Conservation (phyloP, 1,139 yeast species). For the Suhomyces guaymorum region DNA sequence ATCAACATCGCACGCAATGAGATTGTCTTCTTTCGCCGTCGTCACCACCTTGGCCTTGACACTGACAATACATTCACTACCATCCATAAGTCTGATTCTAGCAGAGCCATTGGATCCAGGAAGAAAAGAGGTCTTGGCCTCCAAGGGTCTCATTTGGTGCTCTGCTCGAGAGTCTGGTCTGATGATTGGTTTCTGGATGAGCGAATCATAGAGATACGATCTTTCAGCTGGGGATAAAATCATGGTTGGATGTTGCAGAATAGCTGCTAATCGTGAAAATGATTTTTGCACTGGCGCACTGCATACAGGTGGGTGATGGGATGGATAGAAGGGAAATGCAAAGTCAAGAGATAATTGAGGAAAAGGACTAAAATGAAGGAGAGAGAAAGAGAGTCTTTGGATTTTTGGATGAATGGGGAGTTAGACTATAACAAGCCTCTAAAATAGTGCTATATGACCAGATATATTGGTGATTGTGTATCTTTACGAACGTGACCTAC, state of each 20-base stretch:
- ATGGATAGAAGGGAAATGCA: no score
- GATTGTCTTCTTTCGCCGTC: constrained; percentile 38
- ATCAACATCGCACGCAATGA: constrained; percentile 77
- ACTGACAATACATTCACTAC: constrained; percentile 90
- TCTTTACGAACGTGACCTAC: no score
- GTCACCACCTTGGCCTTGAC: constrained; percentile 83
- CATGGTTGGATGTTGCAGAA: constrained; percentile 36
- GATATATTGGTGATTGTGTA: neutral
- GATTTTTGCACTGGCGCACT: constrained; percentile 1
- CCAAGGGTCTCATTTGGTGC: constrained; percentile 80
- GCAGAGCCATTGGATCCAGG: constrained; percentile 93
- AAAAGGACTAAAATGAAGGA: no score
- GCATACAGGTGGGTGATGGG: constrained; percentile 2
- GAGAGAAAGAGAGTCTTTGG: no score
- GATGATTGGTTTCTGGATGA: constrained; percentile 59
- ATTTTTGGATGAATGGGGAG: no score
- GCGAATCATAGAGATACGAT: constrained; percentile 73
- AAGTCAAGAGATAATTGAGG: no score
- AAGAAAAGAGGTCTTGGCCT: constrained; percentile 75
- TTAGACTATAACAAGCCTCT: no score
- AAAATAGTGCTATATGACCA: no score
- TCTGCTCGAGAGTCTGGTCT: constrained; percentile 81
- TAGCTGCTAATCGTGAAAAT: constrained; percentile 1
- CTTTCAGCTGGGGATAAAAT: constrained; percentile 84
- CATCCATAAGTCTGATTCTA: constrained; percentile 79